Percentiles rank a stretch among this genome's conserved stretches.
Conservation (phyloP, 257 asterid species). For the Capsicum rhomboideum region DNA sequence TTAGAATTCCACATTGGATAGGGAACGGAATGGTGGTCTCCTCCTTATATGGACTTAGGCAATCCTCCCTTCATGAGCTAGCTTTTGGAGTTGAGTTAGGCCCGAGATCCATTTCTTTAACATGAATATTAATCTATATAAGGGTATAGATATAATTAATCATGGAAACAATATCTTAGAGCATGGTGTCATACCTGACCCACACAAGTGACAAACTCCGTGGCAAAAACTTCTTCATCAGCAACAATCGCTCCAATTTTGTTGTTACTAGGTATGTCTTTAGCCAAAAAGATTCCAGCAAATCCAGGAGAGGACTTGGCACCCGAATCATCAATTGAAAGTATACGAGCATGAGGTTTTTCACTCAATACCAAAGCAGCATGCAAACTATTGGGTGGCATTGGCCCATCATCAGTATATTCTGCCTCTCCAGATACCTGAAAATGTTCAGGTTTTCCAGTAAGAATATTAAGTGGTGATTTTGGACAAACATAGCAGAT, state of each 20-base stretch:
- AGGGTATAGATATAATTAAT: neutral
- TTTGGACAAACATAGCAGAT: neutral
- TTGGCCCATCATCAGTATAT: slow-evolving; percentile 82
- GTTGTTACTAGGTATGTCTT: slow-evolving; percentile 67
- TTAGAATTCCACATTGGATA: too few species aligned
- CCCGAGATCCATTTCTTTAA: neutral
- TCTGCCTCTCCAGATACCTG: slow-evolving; percentile 99
- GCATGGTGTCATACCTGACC: slow-evolving; percentile 61
- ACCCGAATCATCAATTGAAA: slow-evolving; percentile 52
- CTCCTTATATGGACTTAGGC: too few species aligned
- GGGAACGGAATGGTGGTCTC: too few species aligned
- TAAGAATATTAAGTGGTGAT: slow-evolving; percentile 1
- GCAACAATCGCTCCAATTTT: slow-evolving; percentile 54
- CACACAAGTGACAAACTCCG: slow-evolving; percentile 75
- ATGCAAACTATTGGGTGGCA: slow-evolving; percentile 81
- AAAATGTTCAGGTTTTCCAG: slow-evolving; percentile 12
- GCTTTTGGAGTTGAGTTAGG: neutral
- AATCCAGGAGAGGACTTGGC: slow-evolving; percentile 78
- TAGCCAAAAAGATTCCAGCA: slow-evolving; percentile 71
- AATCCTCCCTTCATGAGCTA: neutral
- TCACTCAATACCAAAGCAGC: slow-evolving; percentile 73
- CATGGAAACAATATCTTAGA: neutral
- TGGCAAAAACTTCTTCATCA: slow-evolving; percentile 87
- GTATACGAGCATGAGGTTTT: slow-evolving; percentile 89
- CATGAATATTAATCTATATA: neutral